Evolutionary conservation across 352 stramenopile genomes (phyloP).

Genomic region (Globisporangium abappressorium): DNA sequence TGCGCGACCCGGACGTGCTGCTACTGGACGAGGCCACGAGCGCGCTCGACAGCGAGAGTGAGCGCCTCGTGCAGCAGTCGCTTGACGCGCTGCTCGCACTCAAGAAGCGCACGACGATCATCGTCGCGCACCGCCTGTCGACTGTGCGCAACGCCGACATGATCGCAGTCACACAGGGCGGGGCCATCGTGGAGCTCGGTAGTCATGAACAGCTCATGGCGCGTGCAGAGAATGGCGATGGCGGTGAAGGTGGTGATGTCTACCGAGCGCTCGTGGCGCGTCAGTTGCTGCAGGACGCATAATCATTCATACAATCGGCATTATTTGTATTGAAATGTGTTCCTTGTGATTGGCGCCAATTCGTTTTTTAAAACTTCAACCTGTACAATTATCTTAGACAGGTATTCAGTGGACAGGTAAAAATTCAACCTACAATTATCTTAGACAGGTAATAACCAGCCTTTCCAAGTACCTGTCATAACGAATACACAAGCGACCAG

Average conservation of each 20-base stretch:
- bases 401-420: too few species aligned
- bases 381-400: too few species aligned
- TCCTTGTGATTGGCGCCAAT: too few species aligned
- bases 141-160: neutral
- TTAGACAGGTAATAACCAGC: too few species aligned
- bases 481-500: neutral
- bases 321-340: too few species aligned
- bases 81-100: slow-evolving; percentile 33
- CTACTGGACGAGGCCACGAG: slow-evolving; percentile 34
- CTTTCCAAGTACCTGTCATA: too few species aligned
- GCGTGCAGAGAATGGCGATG: too few species aligned
- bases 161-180: neutral
- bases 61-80: slow-evolving; percentile 71
- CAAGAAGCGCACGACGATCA: slow-evolving; percentile 91
- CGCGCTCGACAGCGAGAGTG: slow-evolving; percentile 17
- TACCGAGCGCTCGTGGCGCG: neutral
- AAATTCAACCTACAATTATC: too few species aligned
- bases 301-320: too few species aligned
- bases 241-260: too few species aligned
- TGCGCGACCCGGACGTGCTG: slow-evolving; percentile 86
- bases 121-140: neutral
- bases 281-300: neutral
- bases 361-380: too few species aligned
- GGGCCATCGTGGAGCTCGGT: neutral
- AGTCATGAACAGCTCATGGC: neutral